Percentiles rank a stretch among this genome's conserved stretches.
These are phyloP conservation scores for Chrysosporium queenslandicum DNA, from an alignment of 2,329 filamentous ascomycete genomes.

Conservation along the genomic window DNA sequence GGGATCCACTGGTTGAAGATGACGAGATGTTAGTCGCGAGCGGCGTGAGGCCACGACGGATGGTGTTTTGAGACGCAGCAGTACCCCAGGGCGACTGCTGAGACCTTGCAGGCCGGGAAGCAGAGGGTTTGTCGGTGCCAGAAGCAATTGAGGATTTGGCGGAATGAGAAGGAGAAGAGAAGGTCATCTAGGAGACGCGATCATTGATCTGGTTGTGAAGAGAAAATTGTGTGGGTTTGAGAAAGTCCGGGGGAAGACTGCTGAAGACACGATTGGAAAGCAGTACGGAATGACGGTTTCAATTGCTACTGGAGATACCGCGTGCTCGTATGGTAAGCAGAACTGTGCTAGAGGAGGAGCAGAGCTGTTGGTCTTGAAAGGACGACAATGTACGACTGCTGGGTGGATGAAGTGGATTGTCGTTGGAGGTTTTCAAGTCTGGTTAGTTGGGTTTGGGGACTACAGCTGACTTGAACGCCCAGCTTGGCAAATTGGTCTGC, in stretches of 20 bases:
- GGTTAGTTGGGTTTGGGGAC: background rate
- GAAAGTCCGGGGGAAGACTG: conserved; percentile 5
- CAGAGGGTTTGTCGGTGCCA: conserved; percentile 39
- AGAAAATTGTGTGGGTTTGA: conserved; percentile 21
- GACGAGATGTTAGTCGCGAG: conserved; percentile 45
- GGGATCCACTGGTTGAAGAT: conserved; percentile 33
- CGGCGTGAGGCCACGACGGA: conserved; percentile 49
- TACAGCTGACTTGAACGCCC: background rate
- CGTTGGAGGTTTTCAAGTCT: conserved; percentile 11
- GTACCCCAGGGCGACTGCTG: conserved; percentile 50
- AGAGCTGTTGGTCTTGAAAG: background rate
- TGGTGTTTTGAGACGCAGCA: conserved; percentile 45
- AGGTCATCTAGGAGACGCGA: conserved; percentile 48
- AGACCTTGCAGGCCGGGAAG: conserved; percentile 33
- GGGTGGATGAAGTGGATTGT: conserved; percentile 6
- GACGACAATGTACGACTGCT: background rate
- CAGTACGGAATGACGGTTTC: background rate
- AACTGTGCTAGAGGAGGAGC: background rate
- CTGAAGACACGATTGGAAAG: background rate
- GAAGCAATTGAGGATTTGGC: conserved; percentile 44
- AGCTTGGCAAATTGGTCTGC: background rate
- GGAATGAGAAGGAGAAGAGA: conserved; percentile 44
- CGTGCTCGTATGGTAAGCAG: background rate
- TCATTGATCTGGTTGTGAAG: conserved; percentile 39
- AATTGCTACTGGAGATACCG: background rate